Percentiles rank a stretch among this genome's conserved stretches.
Conservation (phyloP, 192 early-diverging fungal species). For the Backusella australiensis region DNA sequence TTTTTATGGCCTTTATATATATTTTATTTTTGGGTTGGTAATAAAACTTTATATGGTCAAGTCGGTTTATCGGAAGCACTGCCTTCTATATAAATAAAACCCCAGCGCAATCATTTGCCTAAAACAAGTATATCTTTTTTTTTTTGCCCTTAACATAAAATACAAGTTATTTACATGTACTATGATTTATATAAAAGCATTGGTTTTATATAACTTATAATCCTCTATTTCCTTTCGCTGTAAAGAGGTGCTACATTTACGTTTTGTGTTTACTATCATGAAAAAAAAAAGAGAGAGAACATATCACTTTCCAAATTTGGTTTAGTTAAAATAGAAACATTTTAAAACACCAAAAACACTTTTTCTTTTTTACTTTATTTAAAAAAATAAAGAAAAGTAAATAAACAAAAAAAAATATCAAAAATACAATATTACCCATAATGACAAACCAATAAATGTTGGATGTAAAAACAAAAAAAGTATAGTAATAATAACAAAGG, state of each 20-base stretch:
- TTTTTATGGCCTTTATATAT: neutral
- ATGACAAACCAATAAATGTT: no score
- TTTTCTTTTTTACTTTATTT: neutral
- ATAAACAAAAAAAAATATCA: neutral
- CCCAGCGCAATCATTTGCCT: neutral
- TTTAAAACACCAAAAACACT: neutral
- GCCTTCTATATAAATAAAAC: neutral
- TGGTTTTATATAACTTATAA: no score
- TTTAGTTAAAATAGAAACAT: neutral
- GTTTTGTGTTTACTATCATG: neutral
- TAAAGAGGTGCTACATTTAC: no score
- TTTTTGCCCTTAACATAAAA: neutral
- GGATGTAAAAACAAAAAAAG: no score
- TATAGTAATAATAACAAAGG: no score
- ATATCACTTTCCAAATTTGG: neutral
- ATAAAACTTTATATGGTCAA: conserved; percentile 5
- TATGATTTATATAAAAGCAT: no score
- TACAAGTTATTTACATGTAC: neutral
- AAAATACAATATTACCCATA: no score
- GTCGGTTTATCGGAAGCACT: conserved; percentile 5
- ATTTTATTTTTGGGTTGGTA: neutral
- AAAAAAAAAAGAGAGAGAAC: neutral
- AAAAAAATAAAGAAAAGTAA: neutral
- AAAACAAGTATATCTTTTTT: neutral
- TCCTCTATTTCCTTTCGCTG: no score